Evolutionary conservation across 441 rosid species (phyloP), one percentile per base, ranked within the genome.

Genomic region (Adansonia gregorii): DNA sequence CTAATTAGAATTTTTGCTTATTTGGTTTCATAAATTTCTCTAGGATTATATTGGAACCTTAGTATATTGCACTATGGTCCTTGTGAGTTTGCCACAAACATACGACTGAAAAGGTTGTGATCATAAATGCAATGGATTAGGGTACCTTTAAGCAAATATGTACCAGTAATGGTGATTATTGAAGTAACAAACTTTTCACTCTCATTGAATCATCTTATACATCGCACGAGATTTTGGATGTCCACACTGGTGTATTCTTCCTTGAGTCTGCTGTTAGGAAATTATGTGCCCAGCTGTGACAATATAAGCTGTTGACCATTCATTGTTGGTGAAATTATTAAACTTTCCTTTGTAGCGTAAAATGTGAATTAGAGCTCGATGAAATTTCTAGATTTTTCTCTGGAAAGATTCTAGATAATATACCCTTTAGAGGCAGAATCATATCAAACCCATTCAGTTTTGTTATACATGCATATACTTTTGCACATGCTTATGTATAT

Each of bases 21-120:
- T 66, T 35, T 66, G 43, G 51, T 66, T 66, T 41, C 70, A 66
- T 17, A 17, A 41, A 8, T 39, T 39, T 66, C 70, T 66, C 51
- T 48, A 68, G 73, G 73, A 68, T 68, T 24, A 49, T 69, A 11
- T 69, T 55, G 59, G 60, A 69, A 69, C 60, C 41, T 51, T 49
- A 15, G 72, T 19, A 45, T 43, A 4, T n/a, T 45, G 55, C 39
- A 24, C 14, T 51, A 19, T 49, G 58, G 73, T 49, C 73, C 73
- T 49, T 24, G 73, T 49, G 20, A 48, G 73, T 48, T 69, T 69
- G 15, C 73, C 59, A 2, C 51, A 6, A 69, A 24, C 58, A 22
- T 22, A 15, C 6, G 24, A 69, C 20, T 69, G 35, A 39, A 6
- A 41, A 49, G 10, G n/a, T 69, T 24, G 31, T 14, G 54, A 6